These are phyloP conservation scores for Dactylellina parvicollis DNA, from an alignment of 2,329 filamentous ascomycete species.

Conservation along the genomic window DNA sequence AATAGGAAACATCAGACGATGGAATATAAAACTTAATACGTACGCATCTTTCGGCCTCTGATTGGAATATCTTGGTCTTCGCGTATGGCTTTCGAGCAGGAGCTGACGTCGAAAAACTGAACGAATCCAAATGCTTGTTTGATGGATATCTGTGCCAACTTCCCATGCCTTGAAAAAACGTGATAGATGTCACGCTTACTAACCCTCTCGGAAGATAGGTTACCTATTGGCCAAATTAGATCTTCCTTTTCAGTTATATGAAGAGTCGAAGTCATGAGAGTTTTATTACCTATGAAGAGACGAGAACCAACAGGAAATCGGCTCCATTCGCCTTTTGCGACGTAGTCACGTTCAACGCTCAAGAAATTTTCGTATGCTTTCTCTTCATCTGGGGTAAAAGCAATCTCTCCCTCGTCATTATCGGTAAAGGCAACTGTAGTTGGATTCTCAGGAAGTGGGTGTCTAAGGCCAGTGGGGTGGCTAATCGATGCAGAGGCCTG, in stretches of 20 bases:
- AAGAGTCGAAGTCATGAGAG: conserved; percentile 46
- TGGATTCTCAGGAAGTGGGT: conserved; percentile 52
- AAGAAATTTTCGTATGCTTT: conserved; percentile 77
- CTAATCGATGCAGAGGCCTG: conserved; percentile 57
- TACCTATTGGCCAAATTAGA: conserved; percentile 68
- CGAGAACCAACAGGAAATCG: conserved; percentile 79
- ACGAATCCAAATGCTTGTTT: conserved; percentile 98
- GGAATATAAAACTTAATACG: conserved; percentile 62
- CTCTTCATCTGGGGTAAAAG: conserved; percentile 70
- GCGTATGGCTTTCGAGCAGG: conserved; percentile 79
- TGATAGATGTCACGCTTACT: conserved; percentile 94
- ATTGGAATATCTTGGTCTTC: conserved; percentile 82
- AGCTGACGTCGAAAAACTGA: conserved; percentile 81
- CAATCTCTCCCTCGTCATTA: conserved; percentile 64
- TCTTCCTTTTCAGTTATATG: conserved; percentile 1
- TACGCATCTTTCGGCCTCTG: conserved; percentile 91
- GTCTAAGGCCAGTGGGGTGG: conserved; percentile 55
- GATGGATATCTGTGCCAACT: conserved; percentile 91
- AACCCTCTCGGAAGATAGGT: conserved; percentile 89
- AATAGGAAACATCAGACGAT: conserved; percentile 46
- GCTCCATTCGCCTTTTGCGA: conserved; percentile 82
- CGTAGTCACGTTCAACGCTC: conserved; percentile 76
- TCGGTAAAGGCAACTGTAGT: conserved; percentile 57
- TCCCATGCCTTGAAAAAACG: conserved; percentile 84
- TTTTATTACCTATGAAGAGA: conserved; percentile 76